Evolutionary conservation across 192 early-diverging fungal genomes (phyloP).

Genomic region (Coemansia sp.): DNA sequence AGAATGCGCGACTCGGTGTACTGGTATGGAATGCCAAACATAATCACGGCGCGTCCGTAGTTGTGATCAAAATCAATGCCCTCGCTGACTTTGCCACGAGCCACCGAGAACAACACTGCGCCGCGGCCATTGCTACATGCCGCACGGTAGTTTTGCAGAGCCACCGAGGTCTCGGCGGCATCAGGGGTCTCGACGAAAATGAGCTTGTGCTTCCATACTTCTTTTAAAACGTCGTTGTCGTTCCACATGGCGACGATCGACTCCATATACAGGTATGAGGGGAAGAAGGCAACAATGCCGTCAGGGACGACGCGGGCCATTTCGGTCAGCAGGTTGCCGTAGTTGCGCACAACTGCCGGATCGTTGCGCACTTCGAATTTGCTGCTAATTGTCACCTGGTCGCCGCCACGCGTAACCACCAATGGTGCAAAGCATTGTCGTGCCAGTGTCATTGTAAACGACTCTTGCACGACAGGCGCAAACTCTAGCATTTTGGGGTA

Average conservation of each 20-base stretch:
- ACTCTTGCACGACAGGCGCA: conserved; percentile 80
- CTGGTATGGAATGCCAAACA: conserved; percentile 99
- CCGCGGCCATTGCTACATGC: conserved; percentile 98
- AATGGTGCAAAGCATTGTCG: conserved; percentile 95
- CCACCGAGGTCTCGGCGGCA: conserved; percentile 93
- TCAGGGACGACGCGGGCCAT: conserved; percentile 93
- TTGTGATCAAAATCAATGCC: conserved; percentile 99
- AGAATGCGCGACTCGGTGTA: conserved; percentile 95
- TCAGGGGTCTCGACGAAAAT: conserved; percentile 99
- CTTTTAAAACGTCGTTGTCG: conserved; percentile 92
- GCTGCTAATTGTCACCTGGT: conserved; percentile 96
- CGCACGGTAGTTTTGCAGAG: conserved; percentile 90
- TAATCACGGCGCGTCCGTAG: conserved; percentile 97
- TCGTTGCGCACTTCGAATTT: conserved; percentile 99
- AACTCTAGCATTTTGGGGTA: conserved; percentile 96
- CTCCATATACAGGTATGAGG: conserved; percentile 99
- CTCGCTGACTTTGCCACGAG: conserved; percentile 98
- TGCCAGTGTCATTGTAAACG: conserved; percentile 95
- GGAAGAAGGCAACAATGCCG: conserved; percentile 98
- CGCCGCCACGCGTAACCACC: conserved; percentile 94
- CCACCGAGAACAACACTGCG: conserved; percentile 94
- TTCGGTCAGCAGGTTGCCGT: conserved; percentile 95
- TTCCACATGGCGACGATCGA: conserved; percentile 98
- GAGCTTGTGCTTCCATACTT: conserved; percentile 94
- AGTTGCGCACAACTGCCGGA: conserved; percentile 97